These are phyloP conservation scores for Ceratobasidium sp. DNA, from an alignment of 1,284 basidiomycete species.

Conservation along the genomic window DNA sequence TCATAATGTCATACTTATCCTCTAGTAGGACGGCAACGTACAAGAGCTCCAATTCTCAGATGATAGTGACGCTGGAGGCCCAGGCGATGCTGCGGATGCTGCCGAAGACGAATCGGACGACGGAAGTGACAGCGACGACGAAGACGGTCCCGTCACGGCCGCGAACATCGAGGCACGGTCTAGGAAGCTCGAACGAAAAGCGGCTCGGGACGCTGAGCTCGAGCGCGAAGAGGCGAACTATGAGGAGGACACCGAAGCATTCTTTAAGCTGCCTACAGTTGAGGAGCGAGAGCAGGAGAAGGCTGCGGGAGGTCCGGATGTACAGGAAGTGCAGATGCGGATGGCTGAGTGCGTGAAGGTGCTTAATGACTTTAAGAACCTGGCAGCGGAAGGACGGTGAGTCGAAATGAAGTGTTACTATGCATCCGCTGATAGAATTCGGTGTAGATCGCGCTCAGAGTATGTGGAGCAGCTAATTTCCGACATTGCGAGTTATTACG, in stretches of 20 bases:
- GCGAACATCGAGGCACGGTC: conserved; percentile 82
- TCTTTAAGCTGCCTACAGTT: conserved; percentile 76
- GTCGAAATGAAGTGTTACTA: conserved; percentile 50
- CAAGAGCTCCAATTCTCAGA: conserved; percentile 78
- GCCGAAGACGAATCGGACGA: conserved; percentile 57
- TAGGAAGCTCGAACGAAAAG: conserved; percentile 72
- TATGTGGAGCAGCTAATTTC: conserved; percentile 88
- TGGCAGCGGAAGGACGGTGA: conserved; percentile 77
- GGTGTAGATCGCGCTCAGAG: conserved; percentile 80
- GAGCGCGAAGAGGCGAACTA: conserved; percentile 68
- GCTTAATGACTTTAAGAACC: conserved; percentile 76
- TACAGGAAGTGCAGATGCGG: conserved; percentile 86
- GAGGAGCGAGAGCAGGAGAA: conserved; percentile 86
- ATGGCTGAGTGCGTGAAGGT: conserved; percentile 90
- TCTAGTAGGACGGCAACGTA: conserved; percentile 50
- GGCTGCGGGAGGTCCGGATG: conserved; percentile 74
- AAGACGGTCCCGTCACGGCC: conserved; percentile 72
- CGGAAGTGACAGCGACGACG: conserved; percentile 54
- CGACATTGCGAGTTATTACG: conserved; percentile 95
- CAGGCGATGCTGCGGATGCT: too few relatives aligned
- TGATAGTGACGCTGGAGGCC: conserved; percentile 48
- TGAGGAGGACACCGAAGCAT: conserved; percentile 67
- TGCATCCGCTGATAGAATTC: conserved; percentile 46
- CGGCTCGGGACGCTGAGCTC: conserved; percentile 72
- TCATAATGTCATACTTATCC: conserved; percentile 27